Base-by-base conservation (phyloP, 139 green algal species). In the Chlorokybus atmophyticus region DNA sequence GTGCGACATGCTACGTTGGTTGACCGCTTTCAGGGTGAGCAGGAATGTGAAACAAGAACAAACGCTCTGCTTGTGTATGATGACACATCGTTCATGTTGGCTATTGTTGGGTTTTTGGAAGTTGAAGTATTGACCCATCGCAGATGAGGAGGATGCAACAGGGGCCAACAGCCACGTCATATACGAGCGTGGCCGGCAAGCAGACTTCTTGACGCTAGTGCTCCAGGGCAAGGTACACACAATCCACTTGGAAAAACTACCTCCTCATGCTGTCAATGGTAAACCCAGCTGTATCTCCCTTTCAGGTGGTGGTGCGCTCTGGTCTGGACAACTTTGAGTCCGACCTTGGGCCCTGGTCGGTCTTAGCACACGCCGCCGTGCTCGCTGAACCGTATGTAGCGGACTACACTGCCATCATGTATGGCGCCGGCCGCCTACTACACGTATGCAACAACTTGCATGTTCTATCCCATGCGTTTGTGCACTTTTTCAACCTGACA, bases 261-360 rank as follows among this genome's bases (percentile, higher is more conserved):
- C n/a, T n/a, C n/a, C n/a, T n/a, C n/a, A n/a, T n/a, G n/a, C n/a
- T n/a, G n/a, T n/a, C n/a, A n/a, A n/a, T n/a, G n/a, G n/a, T n/a
- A n/a, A n/a, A n/a, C n/a, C n/a, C n/a, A n/a, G n/a, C n/a, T n/a
- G n/a, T n/a, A n/a, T n/a, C n/a, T n/a, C n/a, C n/a, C n/a, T n/a
- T n/a, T n/a, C n/a, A n/a, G n/a, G n/a, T n/a, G n/a, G 30, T 63
- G 40, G 55, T 82, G 3, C 42, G 40, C 25, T 66, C 68, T 26
- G 76, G 76, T 27, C 24, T 26, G 3, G 76, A 83, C 52, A 55
- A 50, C 31, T 83, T 83, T 52, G 60, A 71, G 38, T 61, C 63
- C 28, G 72, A 79, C 48, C 19, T 78, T 7, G 76, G 72, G 3
- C 72, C 76, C 1, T 83, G 76, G 76, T 63, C 17, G 3, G 40